Evolutionary conservation across 192 early-diverging fungal species (phyloP), one percentile per base, ranked within the genome.

Genomic region (Coemansia erecta): DNA sequence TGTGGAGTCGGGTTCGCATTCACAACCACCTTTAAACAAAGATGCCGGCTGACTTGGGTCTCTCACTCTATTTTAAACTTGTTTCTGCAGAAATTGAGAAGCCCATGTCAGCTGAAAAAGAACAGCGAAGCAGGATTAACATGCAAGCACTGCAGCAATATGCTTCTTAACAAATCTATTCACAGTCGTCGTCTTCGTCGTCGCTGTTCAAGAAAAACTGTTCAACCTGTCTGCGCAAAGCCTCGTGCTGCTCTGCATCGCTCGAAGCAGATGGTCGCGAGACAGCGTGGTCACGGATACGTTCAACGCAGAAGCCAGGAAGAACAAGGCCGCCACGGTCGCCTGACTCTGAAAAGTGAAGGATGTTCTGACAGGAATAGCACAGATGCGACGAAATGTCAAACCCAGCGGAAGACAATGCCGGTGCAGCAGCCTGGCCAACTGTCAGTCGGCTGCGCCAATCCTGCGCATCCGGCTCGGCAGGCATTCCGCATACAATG

Each of bases 141-240:
- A 31, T 31, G 28, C 28, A 31, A 31, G 7, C 7, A 31, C 28
- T 31, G 28, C 28, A 31, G 28, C 2, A 2, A 31, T 31, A 5
- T 31, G 28, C 28, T 5, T 31, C 2, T 31, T 31, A 31, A 31
- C 2, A 31, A 31, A 31, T 31, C 28, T 31, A 31, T 31, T 31
- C 28, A 48, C 19, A 48, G 46, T 48, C 19, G 19, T 48, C 46
- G 17, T 72, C 44, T 22, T 78, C 66, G 22, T 84, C 80, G 17
- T 82, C 66, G 59, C 84, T 81, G n/a, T 50, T 61, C 44, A 90
- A 73, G 46, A 90, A 63, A 63, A 85, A 90, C 26, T 84, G 81
- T 61, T 88, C 73, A 37, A 90, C 85, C 48, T 85, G 85, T 22
- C 68, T 74, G 48, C 80, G 82, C 14, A 90, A 60, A 22, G 66